A percentile compares a stretch with the other conserved stretches of the same genome.
Evolutionary conservation across 768 basidiomycete species (phyloP).

Genomic region (Neoboletus subvelutipes): DNA sequence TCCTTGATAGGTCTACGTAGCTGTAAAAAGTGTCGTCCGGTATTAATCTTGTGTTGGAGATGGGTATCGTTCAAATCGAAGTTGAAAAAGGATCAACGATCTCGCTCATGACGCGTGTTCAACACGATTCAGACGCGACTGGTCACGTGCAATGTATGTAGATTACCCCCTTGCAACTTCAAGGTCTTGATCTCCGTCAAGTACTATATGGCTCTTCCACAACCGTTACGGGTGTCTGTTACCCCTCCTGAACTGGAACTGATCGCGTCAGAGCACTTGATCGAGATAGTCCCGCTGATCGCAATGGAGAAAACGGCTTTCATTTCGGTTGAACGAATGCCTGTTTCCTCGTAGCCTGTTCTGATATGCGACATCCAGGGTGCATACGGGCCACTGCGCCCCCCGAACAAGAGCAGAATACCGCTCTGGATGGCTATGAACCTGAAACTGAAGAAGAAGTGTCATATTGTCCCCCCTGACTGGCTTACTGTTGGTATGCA

Average conservation of each 20-base stretch:
- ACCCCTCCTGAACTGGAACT: slow-evolving; percentile 87
- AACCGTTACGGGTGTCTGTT: slow-evolving; percentile 64
- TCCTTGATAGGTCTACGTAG: not conserved
- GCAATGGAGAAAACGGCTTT: slow-evolving; percentile 90
- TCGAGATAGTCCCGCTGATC: slow-evolving; percentile 87
- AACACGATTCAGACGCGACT: slow-evolving; percentile 11
- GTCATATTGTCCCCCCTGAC: slow-evolving; percentile 84
- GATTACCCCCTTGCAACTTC: not conserved
- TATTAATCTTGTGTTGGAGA: not conserved
- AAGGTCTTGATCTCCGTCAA: not conserved
- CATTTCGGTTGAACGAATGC: slow-evolving; percentile 64
- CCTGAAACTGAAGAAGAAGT: slow-evolving; percentile 92
- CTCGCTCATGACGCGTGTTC: slow-evolving; percentile 4
- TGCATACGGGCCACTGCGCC: slow-evolving; percentile 88
- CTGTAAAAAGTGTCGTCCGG: not conserved
- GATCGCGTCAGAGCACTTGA: slow-evolving; percentile 77
- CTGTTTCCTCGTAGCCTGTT: slow-evolving; percentile 6
- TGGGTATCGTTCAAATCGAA: slow-evolving; percentile 6
- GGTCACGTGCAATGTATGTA: slow-evolving; percentile 21
- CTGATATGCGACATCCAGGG: slow-evolving; percentile 51
- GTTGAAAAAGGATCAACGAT: not conserved
- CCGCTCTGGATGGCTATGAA: slow-evolving; percentile 97
- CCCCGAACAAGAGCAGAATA: slow-evolving; percentile 81
- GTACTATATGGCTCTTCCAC: slow-evolving; percentile 68
- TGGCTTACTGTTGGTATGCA: slow-evolving; percentile 85